Conservation (phyloP, 1,284 basidiomycete species). For the Cryptococcus amylolentus region DNA sequence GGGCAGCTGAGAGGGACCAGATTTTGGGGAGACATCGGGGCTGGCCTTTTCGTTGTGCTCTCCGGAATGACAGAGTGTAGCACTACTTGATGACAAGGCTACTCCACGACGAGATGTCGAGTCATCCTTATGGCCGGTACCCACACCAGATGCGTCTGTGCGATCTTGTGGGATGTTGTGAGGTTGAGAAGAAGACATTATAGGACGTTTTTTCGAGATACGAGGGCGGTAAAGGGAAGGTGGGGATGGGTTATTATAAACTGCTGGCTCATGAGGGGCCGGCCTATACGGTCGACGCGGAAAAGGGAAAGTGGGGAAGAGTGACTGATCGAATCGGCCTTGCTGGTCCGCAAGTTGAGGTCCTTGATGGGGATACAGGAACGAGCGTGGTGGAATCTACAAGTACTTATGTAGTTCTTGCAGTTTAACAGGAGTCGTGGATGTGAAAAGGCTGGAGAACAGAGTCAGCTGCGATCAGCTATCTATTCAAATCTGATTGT, state of each 20-base stretch:
- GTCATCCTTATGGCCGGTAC: background rate
- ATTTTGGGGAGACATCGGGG: background rate
- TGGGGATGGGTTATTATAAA: background rate
- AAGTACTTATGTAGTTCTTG: too few relatives aligned
- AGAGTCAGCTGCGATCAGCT: too few relatives aligned
- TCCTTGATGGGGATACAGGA: too few relatives aligned
- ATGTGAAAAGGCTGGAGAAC: too few relatives aligned
- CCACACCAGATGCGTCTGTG: background rate
- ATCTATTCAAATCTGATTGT: too few relatives aligned
- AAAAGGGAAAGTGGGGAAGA: background rate
- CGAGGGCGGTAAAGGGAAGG: background rate
- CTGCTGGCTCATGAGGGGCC: background rate
- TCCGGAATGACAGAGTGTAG: conserved; percentile 5
- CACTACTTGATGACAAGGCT: conserved; percentile 6
- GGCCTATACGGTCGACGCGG: conserved; percentile 1
- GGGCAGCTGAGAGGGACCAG: background rate
- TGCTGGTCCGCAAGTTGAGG: background rate
- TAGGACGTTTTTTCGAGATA: background rate
- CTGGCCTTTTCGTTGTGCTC: background rate
- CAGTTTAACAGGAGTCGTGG: too few relatives aligned
- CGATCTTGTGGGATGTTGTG: background rate
- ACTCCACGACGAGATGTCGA: background rate
- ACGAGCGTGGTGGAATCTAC: too few relatives aligned
- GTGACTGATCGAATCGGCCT: background rate
- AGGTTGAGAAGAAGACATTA: background rate